phyloP scores from a whole-genome alignment of 441 rosid genomes.

The Lagerstroemia fauriei region DNA sequence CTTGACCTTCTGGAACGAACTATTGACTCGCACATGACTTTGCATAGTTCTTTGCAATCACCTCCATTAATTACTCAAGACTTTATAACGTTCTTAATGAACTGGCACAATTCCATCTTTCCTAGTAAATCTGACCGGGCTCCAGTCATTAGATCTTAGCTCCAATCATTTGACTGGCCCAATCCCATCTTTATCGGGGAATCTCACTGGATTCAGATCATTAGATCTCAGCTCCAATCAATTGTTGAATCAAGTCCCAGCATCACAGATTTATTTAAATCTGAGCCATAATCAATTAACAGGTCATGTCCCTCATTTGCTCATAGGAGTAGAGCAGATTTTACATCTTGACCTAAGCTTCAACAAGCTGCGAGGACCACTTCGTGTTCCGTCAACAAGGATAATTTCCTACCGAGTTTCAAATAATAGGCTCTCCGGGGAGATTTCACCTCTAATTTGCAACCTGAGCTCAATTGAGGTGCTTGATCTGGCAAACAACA shows the following conservation, averaged over 20 bases:
- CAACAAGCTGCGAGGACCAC: slow-evolving; percentile 24
- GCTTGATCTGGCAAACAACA: slow-evolving; percentile 6
- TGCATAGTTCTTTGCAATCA: no score
- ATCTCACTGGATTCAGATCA: not conserved
- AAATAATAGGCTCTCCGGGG: slow-evolving; percentile 1
- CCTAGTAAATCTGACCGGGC: not conserved
- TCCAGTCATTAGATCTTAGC: not conserved
- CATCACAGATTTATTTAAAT: not conserved
- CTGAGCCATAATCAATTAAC: not conserved
- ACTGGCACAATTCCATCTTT: no score
- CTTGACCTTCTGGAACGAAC: no score
- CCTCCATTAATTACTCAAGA: no score
- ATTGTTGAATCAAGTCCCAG: slow-evolving; percentile 4
- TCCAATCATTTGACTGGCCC: not conserved
- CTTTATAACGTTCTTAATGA: no score
- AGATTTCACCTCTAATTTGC: not conserved
- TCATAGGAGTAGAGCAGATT: slow-evolving; percentile 7
- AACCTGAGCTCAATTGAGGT: not conserved
- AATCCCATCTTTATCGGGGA: not conserved
- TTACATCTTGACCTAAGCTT: not conserved
- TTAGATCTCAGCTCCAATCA: not conserved
- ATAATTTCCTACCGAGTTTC: not conserved
- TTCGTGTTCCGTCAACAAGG: not conserved
- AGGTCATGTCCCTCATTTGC: slow-evolving; percentile 7
- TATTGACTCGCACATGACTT: no score